phyloP scores from a whole-genome alignment of 371 early-diverging fungal species.

The Quaeritorhiza haematococci region DNA sequence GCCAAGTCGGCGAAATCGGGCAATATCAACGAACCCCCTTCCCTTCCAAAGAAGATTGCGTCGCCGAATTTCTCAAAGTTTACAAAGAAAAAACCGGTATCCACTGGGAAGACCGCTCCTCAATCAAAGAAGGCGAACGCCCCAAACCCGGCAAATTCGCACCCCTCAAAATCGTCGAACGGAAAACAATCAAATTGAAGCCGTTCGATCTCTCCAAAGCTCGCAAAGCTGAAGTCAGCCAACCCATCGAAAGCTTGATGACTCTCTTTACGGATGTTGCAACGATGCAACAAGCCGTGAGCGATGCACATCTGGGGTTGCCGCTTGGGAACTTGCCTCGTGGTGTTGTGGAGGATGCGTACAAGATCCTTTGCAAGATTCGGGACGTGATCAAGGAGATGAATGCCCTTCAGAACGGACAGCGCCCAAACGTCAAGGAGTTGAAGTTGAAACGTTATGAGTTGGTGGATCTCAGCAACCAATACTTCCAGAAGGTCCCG shows the following conservation, averaged over 20 bases:
- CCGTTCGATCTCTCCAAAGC: conserved; percentile 11
- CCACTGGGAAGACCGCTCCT: conserved; percentile 35
- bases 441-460: conserved; percentile 22
- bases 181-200: conserved; percentile 1
- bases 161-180: background rate
- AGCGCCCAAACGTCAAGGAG: conserved; percentile 19
- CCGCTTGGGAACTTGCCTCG: conserved; percentile 48
- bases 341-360: conserved; percentile 32
- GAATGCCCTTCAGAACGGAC: conserved; percentile 8
- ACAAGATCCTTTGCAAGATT: conserved; percentile 31
- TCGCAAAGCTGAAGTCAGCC: conserved; percentile 16
- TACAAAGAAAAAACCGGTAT: conserved; percentile 59
- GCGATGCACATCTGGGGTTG: conserved; percentile 35
- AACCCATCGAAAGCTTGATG: conserved; percentile 31
- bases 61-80: conserved; percentile 51
- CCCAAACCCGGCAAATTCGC: conserved; percentile 45
- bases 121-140: conserved; percentile 30
- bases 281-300: conserved; percentile 30
- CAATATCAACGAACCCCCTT: conserved; percentile 59
- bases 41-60: conserved; percentile 40
- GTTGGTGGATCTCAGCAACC: conserved; percentile 30
- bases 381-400: conserved; percentile 19
- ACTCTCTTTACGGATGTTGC: conserved; percentile 43
- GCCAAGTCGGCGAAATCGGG: conserved; percentile 42
- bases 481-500: conserved; percentile 39